Base-by-base conservation (phyloP, 129 eudicot species). In the Kitagawia praeruptora region DNA sequence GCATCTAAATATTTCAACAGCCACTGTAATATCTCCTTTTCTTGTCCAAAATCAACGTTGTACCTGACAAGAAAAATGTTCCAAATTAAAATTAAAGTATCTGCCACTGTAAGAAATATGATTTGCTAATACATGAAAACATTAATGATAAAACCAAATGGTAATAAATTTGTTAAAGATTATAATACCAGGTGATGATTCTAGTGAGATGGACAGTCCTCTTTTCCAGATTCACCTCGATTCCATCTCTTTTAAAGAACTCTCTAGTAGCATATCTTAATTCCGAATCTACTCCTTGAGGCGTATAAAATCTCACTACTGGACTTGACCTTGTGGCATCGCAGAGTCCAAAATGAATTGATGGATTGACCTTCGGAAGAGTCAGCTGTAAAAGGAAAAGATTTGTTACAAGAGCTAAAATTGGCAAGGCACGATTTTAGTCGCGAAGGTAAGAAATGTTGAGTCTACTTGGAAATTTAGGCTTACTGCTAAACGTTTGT, bases 321-420 rank as follows among this genome's bases (percentile, higher is more conserved):
- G 98, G 97, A 83, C 98, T 85, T 47, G 97, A 93, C 82, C 89
- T 90, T 34, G 97, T 86, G 63, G 90, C 98, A 48, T 89, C 88
- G 85, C 94, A 95, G 28, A 90, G 87, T 34, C 94, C 98, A 77
- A 95, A 95, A 87, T 95, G 98, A 53, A 90, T 90, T 84, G 92
- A 85, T 15, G 86, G 92, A 74, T 95, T 92, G 25, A 89, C 91
- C 84, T 83, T 86, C 1, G 86, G 88, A 47, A 92, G 83, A 73
- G 93, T 88, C 85, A 92, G 76, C 98, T 95, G 91, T 76, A 28
- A 69, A n/a, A 47, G 70, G 44, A 47, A 58, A 56, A 2, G 66
- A 53, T 21, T 56, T 56, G 66, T 56, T 56, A 56, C 28, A 23
- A 12, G 28, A 23, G 28, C 66, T 23, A 23, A 56, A 23, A n/a